phyloP scores from a whole-genome alignment of 257 asterid genomes.

The Primulina eburnea region DNA sequence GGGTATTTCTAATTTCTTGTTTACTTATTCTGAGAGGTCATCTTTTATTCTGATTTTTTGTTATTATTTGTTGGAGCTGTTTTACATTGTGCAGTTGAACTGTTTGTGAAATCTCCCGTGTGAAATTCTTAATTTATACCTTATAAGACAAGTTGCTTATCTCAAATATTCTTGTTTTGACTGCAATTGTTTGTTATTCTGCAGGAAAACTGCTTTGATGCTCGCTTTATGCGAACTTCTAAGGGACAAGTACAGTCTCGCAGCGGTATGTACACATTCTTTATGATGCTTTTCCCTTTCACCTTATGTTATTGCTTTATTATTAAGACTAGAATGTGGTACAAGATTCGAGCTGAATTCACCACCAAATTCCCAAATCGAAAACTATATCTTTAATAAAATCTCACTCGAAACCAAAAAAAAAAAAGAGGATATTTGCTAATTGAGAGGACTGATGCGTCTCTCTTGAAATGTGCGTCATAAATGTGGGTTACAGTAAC shows the following conservation, averaged over 20 bases:
- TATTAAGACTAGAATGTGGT: background rate
- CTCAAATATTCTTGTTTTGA: background rate
- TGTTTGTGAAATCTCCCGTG: background rate
- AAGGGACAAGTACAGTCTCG: slow-evolving; percentile 88
- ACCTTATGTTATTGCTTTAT: background rate
- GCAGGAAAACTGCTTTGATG: slow-evolving; percentile 94
- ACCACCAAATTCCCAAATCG: background rate
- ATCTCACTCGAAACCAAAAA: background rate
- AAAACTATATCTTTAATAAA: background rate
- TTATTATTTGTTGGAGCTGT: background rate
- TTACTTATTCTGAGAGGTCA: background rate
- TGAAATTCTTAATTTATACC: background rate
- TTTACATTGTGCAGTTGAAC: background rate
- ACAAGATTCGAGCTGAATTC: background rate
- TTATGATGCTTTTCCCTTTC: background rate
- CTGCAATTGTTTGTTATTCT: slow-evolving; percentile 6
- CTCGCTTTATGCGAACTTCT: slow-evolving; percentile 69
- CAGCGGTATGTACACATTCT: slow-evolving; percentile 59
- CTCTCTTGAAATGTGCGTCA: too few species aligned
- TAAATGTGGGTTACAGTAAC: too few species aligned
- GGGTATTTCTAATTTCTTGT: slow-evolving; percentile 43
- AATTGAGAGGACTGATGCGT: too few species aligned
- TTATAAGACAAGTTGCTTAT: background rate
- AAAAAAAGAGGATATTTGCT: too few species aligned
- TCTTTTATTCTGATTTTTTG: background rate